These are phyloP conservation scores for Microthlaspi erraticum DNA, from an alignment of 345 rosid species.

Conservation along the genomic window DNA sequence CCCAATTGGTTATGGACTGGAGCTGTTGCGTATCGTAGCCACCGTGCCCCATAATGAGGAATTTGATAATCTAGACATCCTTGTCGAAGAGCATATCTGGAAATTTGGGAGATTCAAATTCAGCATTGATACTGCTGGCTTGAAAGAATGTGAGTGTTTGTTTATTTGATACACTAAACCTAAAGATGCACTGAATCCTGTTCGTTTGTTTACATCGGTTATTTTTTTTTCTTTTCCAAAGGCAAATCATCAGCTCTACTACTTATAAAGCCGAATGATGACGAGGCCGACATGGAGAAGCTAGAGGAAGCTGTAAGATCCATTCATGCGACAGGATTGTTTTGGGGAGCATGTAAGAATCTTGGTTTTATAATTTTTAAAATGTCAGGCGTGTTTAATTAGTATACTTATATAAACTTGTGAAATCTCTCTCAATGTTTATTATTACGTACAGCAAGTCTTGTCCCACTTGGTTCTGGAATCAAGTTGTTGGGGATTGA, in stretches of 20 bases:
- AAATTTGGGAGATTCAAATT: no score
- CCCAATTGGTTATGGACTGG: neutral
- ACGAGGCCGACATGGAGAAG: conserved; percentile 74
- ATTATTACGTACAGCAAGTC: neutral
- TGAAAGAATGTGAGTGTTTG: no score
- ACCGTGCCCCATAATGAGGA: no score
- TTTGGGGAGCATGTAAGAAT: conserved; percentile 61
- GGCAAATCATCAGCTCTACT: conserved; percentile 52
- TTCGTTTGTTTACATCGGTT: no score
- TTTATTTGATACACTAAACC: no score
- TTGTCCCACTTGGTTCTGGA: neutral
- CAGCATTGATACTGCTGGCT: no score
- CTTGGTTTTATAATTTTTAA: neutral
- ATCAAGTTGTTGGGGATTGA: neutral
- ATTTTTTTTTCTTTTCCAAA: no score
- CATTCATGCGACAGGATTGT: conserved; percentile 57
- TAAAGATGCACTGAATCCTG: no score
- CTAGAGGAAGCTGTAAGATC: conserved; percentile 70
- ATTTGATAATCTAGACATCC: no score
- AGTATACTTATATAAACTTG: conserved; percentile 36
- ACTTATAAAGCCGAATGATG: conserved; percentile 75
- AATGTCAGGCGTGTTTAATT: neutral
- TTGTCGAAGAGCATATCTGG: no score
- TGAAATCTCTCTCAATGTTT: neutral
- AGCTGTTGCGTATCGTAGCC: neutral